A percentile compares a stretch with the other conserved stretches of the same genome.
These are phyloP conservation scores for Rhizophora mangle DNA, from an alignment of 345 rosid genomes.

Conservation along the genomic window DNA sequence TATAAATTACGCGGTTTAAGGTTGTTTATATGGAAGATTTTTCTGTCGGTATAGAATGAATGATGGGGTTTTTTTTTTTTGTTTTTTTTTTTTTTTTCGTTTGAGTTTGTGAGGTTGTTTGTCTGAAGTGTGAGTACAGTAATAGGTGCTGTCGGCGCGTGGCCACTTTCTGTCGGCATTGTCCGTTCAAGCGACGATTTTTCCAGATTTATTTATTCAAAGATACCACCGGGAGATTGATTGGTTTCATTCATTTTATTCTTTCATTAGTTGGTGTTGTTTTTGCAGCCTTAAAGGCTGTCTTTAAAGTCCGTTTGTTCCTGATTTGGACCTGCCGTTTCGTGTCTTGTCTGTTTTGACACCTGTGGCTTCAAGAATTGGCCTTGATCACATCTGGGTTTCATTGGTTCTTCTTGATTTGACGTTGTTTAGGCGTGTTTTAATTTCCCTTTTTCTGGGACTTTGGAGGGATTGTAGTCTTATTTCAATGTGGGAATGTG, in stretches of 20 bases:
- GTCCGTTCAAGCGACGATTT: conserved; percentile 73
- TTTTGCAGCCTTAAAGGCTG: conserved; percentile 1
- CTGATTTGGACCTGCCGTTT: conserved; percentile 20
- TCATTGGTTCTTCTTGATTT: conserved; percentile 16
- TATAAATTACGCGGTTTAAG: no score
- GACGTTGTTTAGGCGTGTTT: conserved; percentile 32
- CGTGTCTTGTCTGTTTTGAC: conserved; percentile 5
- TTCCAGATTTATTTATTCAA: conserved; percentile 38
- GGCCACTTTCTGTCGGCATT: conserved; percentile 92
- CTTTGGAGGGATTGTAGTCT: conserved; percentile 16
- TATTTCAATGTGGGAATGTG: conserved; percentile 37
- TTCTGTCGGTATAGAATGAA: not conserved
- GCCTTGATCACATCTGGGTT: conserved; percentile 20
- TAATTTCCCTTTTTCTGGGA: conserved; percentile 11
- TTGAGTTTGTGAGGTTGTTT: not conserved
- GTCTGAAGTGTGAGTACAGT: not conserved
- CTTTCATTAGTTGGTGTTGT: conserved; percentile 17
- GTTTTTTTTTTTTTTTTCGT: not conserved
- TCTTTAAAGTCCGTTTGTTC: not conserved
- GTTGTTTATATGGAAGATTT: no score
- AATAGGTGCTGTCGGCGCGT: conserved; percentile 60
- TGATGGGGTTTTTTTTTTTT: not conserved
- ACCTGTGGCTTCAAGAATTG: conserved; percentile 19
- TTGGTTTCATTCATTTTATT: conserved; percentile 7
- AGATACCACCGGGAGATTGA: conserved; percentile 28